A percentile compares a stretch with the other conserved stretches of the same genome.
These are phyloP conservation scores for Aspergillus unguis DNA, from an alignment of 2,329 filamentous ascomycete genomes.

Conservation along the genomic window DNA sequence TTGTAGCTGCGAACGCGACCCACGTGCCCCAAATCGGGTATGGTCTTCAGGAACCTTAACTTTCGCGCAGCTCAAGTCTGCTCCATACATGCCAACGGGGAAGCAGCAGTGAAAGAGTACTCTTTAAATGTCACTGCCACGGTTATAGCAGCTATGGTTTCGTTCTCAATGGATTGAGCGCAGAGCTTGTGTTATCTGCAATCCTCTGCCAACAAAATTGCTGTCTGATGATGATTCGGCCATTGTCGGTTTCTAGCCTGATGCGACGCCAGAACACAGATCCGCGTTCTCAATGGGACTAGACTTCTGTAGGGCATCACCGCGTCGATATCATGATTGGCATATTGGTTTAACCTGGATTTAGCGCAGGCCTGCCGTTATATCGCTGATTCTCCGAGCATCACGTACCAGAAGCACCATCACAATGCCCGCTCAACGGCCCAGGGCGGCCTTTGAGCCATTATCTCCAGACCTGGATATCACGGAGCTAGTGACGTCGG, in stretches of 20 bases:
- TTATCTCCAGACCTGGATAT: conserved; percentile 84
- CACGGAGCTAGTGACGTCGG: conserved; percentile 67
- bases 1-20: neutral
- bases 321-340: neutral
- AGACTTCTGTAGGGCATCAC: neutral
- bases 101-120: neutral
- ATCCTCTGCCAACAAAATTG: neutral
- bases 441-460: conserved; percentile 86
- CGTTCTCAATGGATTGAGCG: neutral
- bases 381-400: neutral
- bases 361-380: neutral
- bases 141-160: neutral
- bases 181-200: neutral
- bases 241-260: neutral
- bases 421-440: conserved; percentile 73
- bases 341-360: neutral
- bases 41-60: neutral
- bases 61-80: neutral
- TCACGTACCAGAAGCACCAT: neutral
- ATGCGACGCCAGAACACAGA: neutral
- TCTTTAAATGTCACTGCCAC: neutral
- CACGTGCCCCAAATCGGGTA: neutral
- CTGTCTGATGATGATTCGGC: conserved; percentile 3
- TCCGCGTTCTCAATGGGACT: neutral
- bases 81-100: neutral